These are phyloP conservation scores for Dioscorea dumetorum DNA, from an alignment of 106 monocot genomes.

Conservation along the genomic window DNA sequence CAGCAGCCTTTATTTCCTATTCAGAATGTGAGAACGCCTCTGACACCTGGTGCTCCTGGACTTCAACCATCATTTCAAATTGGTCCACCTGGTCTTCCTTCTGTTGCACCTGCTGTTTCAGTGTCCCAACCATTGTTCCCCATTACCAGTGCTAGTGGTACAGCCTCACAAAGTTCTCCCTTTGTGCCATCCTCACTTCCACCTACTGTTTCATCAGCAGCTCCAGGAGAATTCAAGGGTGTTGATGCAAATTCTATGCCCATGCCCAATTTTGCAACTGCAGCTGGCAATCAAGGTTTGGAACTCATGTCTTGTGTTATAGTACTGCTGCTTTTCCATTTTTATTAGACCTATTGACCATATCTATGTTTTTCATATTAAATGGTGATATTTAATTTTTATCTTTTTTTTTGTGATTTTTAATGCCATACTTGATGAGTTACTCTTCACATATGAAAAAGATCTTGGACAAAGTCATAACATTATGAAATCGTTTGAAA, in stretches of 20 bases:
- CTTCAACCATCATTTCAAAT: slow-evolving; percentile 38
- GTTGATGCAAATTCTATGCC: slow-evolving; percentile 27
- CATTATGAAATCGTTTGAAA: too few relatives aligned
- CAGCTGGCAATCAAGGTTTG: slow-evolving; percentile 39
- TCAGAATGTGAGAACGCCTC: slow-evolving; percentile 36
- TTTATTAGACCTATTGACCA: too few relatives aligned
- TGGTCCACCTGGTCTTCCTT: slow-evolving; percentile 41
- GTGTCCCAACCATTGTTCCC: slow-evolving; percentile 92
- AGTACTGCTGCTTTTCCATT: not conserved
- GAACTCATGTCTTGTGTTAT: not conserved
- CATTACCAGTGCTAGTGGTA: slow-evolving; percentile 36
- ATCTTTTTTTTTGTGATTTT: too few relatives aligned
- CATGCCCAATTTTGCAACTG: slow-evolving; percentile 5
- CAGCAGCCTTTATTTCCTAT: slow-evolving; percentile 86
- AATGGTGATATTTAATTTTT: too few relatives aligned
- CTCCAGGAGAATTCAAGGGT: slow-evolving; percentile 21
- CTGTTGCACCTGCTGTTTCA: slow-evolving; percentile 27
- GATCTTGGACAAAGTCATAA: too few relatives aligned
- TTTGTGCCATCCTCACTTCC: slow-evolving; percentile 17
- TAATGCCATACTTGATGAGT: too few relatives aligned
- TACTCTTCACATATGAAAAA: too few relatives aligned
- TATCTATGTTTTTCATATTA: too few relatives aligned
- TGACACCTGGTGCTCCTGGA: slow-evolving; percentile 33
- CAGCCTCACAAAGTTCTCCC: slow-evolving; percentile 20
- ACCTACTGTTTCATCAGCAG: slow-evolving; percentile 12